These are phyloP conservation scores for Ramularia endophylla DNA, from an alignment of 2,329 filamentous ascomycete species.

Conservation along the genomic window DNA sequence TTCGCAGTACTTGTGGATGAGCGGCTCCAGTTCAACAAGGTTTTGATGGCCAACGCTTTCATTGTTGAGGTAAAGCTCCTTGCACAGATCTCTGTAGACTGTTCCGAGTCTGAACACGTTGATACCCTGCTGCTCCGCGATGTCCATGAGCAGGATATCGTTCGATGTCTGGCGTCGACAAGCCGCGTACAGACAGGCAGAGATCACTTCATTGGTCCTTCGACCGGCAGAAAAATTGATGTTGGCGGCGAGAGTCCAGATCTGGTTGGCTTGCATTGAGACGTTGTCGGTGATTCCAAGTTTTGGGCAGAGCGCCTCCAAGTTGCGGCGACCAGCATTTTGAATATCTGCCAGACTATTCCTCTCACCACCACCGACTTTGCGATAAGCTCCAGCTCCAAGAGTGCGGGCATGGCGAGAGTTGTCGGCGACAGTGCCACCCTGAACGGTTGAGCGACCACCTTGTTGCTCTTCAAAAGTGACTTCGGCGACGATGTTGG, in stretches of 20 bases:
- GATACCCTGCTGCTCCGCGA: conserved; percentile 63
- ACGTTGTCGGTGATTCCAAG: conserved; percentile 34
- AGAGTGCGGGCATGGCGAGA: conserved; percentile 69
- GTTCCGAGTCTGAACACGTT: background rate
- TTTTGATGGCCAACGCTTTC: conserved; percentile 47
- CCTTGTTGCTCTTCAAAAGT: conserved; percentile 82
- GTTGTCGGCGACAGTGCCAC: conserved; percentile 78
- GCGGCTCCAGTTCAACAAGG: conserved; percentile 72
- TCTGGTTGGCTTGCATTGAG: conserved; percentile 34
- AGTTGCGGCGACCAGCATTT: conserved; percentile 37
- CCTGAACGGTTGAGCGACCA: conserved; percentile 85
- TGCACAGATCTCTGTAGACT: conserved; percentile 65
- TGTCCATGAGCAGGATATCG: conserved; percentile 88
- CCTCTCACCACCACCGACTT: conserved; percentile 41
- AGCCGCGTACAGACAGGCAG: conserved; percentile 85
- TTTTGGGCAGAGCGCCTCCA: conserved; percentile 34
- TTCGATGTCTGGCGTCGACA: conserved; percentile 75
- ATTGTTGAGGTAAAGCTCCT: conserved; percentile 54
- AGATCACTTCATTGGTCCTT: conserved; percentile 74
- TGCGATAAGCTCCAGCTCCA: conserved; percentile 42
- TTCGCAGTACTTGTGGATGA: conserved; percentile 85
- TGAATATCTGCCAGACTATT: conserved; percentile 54
- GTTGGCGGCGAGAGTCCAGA: conserved; percentile 50
- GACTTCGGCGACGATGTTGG: conserved; percentile 87
- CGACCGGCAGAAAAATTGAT: conserved; percentile 73